Base-by-base conservation (phyloP, 768 basidiomycete genomes). In the Tulasnella sp. region DNA sequence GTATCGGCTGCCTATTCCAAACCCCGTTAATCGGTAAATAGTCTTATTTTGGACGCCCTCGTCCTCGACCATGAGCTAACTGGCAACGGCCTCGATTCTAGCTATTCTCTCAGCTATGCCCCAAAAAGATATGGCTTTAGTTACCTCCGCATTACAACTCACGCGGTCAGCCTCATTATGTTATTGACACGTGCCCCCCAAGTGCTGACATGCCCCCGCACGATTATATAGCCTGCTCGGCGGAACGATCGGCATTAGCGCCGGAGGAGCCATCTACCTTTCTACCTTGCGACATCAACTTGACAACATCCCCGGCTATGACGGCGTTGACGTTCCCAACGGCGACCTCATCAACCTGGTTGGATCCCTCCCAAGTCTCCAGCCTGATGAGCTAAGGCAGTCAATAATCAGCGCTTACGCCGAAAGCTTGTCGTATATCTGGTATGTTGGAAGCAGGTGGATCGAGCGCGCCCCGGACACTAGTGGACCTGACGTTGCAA, bases 1-100 rank as follows among this genome's bases (percentile, higher is more conserved):
- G 93, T 0, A 83, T 90, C 21, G 93, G 93, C 1, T 89, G 87
- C 81, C 84, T 94, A 74, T 92, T 93, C 87, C 90, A 80, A 34
- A 77, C 81, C 18, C 82, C 82, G 14, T n/a, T 82, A 24, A 80
- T 82, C 36, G 82, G 80, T 73, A 52, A n/a, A 52, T 52, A 5
- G 48, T 52, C n/a, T 52, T 52, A 52, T 62, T n/a, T n/a, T n/a
- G n/a, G n/a, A n/a, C n/a, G n/a, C n/a, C n/a, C n/a, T n/a, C n/a
- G n/a, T n/a, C n/a, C n/a, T n/a, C n/a, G n/a, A n/a, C n/a, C n/a
- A 16, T 14, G n/a, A n/a, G 36, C 52, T 81, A 39, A 46, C 71
- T 27, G 31, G 42, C 78, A 39, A 31, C 71, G 74, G 31, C 74
- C 68, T 16, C 71, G 78, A 31, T 52, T 52, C 48, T 52, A 77